Evolutionary conservation across 1,139 yeast genomes (phyloP), one percentile per base, ranked within the genome.

Genomic region (Hyphopichia khmerensis): DNA sequence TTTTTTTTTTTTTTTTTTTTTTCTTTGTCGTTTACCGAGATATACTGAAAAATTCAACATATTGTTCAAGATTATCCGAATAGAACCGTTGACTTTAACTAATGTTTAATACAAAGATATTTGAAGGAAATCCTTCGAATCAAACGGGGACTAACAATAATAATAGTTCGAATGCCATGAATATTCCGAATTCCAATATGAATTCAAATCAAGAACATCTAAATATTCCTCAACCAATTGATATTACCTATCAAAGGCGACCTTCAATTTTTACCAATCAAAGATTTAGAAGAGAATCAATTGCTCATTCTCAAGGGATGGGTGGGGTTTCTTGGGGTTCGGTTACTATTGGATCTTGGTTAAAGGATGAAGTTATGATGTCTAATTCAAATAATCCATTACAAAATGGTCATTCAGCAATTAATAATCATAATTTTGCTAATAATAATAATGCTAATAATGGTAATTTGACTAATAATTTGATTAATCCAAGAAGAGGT

Each of bases 281-380:
- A 4, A 46, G 67, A 41, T 74, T 82, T 47, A 79, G 96, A 55
- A 75, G 98, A 47, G 98, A 91, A 55, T 83, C 91, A 46, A 83
- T 93, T 46, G 97, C 97, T 19, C 98, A 91, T 63, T 86, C 96
- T 2, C 96, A 89, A 62, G 98, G 98, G 9, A 87, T 91, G 83
- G 98, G 98, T 35, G 98, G 98, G 40, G 87, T 93, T 32, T 85
- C 96, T n/a, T 93, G 97, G 96, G 98, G 98, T 21, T 90, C 96
- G 2, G 82, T 90, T 46, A 86, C 96, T 19, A 91, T 93, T 36
- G 97, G 98, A 10, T 84, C 95, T 18, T 93, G 98, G 98, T 72
- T 93, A 33, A 87, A 90, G 60, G 98, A 93, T 60, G 99, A 93
- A 62, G 96, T 88, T 32, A 76, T 79, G 78, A 71, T 69, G 80